Conservation (phyloP, 768 basidiomycete genomes). For the Boletus rubropictus region DNA sequence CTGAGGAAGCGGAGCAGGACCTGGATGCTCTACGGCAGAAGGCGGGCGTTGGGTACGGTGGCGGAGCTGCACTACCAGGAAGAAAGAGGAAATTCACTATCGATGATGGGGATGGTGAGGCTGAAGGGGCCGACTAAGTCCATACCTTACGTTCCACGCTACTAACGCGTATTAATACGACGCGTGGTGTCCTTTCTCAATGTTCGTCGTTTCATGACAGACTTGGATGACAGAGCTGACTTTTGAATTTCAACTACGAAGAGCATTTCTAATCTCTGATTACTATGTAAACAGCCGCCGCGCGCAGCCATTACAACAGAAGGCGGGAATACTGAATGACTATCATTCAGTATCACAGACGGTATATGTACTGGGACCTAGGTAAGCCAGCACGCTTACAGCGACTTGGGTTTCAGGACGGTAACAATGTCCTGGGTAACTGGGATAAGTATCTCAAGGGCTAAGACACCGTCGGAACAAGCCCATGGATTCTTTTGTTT, state of each 20-base stretch:
- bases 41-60: slow-evolving; percentile 72
- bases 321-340: no score
- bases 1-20: slow-evolving; percentile 75
- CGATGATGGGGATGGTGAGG: slow-evolving; percentile 35
- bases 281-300: no score
- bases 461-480: slow-evolving; percentile 22
- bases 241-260: slow-evolving; percentile 1
- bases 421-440: slow-evolving; percentile 31
- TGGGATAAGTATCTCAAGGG: slow-evolving; percentile 23
- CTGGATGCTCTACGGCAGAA: slow-evolving; percentile 72
- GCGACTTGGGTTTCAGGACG: slow-evolving; percentile 31
- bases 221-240: neutral
- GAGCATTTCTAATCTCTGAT: neutral
- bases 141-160: neutral
- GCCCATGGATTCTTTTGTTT: slow-evolving; percentile 24
- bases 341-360: no score
- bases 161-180: neutral
- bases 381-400: no score
- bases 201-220: neutral
- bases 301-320: no score
- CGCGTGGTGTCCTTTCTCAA: neutral
- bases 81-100: slow-evolving; percentile 66
- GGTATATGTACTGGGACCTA: no score
- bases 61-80: slow-evolving; percentile 64
- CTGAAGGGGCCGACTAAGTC: slow-evolving; percentile 24